phyloP scores from a whole-genome alignment of 441 rosid genomes.

The Capsella rubella region DNA sequence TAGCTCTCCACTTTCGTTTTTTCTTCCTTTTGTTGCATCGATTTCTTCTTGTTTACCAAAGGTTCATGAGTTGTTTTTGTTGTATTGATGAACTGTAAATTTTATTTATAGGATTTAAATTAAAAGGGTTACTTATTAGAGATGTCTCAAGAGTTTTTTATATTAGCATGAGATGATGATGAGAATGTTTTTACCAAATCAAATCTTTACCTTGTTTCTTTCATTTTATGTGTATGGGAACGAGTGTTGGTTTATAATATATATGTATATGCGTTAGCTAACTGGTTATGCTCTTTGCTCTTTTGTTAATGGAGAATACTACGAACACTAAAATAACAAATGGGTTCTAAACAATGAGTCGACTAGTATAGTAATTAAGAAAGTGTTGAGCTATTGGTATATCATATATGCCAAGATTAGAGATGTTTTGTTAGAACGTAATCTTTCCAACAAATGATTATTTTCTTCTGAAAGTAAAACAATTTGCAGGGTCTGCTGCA shows the following conservation, averaged over 20 bases:
- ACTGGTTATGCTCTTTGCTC: conserved; percentile 8
- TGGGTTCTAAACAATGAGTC: neutral
- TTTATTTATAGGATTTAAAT: conserved; percentile 24
- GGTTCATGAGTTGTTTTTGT: conserved; percentile 44
- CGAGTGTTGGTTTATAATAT: neutral
- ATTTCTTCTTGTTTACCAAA: conserved; percentile 34
- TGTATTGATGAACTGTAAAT: conserved; percentile 48
- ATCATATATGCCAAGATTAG: neutral
- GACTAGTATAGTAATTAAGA: neutral
- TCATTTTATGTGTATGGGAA: conserved; percentile 26
- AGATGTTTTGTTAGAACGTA: neutral
- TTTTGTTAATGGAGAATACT: neutral
- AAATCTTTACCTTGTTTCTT: conserved; percentile 2
- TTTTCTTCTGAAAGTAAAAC: neutral
- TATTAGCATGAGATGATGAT: neutral
- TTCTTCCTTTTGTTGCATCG: neutral
- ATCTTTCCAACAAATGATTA: neutral
- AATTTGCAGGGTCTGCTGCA: conserved; percentile 6
- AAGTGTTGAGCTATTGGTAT: neutral
- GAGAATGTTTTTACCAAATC: conserved; percentile 10
- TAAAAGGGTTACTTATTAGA: conserved; percentile 10
- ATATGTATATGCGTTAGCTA: neutral
- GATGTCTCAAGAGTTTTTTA: conserved; percentile 13
- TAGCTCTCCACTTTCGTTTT: neutral
- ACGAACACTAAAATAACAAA: conserved; percentile 9